Evolutionary conservation across 1,284 basidiomycete species (phyloP).

Genomic region (Volvariella volvacea): DNA sequence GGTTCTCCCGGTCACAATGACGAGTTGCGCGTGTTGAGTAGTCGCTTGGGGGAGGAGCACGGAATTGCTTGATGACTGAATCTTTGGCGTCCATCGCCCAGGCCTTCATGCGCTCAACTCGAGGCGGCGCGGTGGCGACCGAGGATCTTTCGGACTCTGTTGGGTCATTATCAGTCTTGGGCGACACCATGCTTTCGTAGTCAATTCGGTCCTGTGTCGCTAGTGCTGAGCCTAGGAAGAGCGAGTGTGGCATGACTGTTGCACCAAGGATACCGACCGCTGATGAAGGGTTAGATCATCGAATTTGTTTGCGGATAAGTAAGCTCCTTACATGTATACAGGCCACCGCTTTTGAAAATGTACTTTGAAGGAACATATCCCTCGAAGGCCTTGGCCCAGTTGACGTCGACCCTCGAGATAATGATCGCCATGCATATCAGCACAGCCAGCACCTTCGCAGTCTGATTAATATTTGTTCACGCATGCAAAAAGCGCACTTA

Average conservation of each 20-base stretch:
- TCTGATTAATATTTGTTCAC: not conserved
- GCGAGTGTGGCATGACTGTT: constrained; percentile 87
- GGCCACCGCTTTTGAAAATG: constrained; percentile 52
- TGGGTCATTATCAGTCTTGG: constrained; percentile 4
- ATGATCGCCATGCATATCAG: constrained; percentile 81
- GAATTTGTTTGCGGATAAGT: not conserved
- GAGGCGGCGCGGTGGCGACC: constrained; percentile 9
- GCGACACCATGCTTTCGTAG: constrained; percentile 1
- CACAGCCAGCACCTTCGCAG: constrained; percentile 65
- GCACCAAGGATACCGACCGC: constrained; percentile 81
- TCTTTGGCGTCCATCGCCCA: constrained; percentile 11
- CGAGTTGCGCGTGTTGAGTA: constrained; percentile 23
- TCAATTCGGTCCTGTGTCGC: constrained; percentile 70
- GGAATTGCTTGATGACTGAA: constrained; percentile 22
- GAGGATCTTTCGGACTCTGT: constrained; percentile 15
- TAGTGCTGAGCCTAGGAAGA: constrained; percentile 85
- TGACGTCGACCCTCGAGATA: constrained; percentile 65
- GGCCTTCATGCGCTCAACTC: constrained; percentile 5
- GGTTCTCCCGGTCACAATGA: constrained; percentile 59
- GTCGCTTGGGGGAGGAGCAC: constrained; percentile 21
- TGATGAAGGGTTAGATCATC: constrained; percentile 20
- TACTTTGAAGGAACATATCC: constrained; percentile 79
- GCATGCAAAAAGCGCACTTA: constrained; percentile 20
- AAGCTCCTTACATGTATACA: constrained; percentile 68
- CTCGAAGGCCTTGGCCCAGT: constrained; percentile 78